Percentiles rank a stretch among this genome's conserved stretches.
These are phyloP conservation scores for Panellus pusillus DNA, from an alignment of 768 basidiomycete species.

Conservation along the genomic window DNA sequence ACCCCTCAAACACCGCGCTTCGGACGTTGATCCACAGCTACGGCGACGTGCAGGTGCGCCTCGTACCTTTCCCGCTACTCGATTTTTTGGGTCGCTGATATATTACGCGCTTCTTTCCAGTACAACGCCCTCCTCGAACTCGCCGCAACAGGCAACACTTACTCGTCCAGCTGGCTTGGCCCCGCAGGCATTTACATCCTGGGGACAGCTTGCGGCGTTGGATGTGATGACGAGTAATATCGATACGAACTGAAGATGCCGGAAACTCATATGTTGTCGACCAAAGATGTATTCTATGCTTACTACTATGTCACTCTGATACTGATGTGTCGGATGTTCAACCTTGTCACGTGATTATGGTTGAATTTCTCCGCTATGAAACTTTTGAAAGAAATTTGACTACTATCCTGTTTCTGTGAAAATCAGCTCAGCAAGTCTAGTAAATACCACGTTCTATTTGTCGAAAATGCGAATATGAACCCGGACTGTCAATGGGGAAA, in stretches of 20 bases:
- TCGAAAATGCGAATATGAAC: too few species aligned
- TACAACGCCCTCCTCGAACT: constrained; percentile 52
- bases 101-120: constrained; percentile 25
- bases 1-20: constrained; percentile 36
- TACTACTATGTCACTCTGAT: too few species aligned
- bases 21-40: constrained; percentile 47
- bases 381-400: too few species aligned
- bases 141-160: constrained; percentile 42
- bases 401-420: too few species aligned
- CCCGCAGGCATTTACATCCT: constrained; percentile 43
- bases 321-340: too few species aligned
- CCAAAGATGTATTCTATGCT: too few species aligned
- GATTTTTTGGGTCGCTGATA: background rate
- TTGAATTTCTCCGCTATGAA: too few species aligned
- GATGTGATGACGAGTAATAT: constrained; percentile 44
- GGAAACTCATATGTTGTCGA: too few species aligned
- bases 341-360: too few species aligned
- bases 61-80: background rate
- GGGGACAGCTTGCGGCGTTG: constrained; percentile 51
- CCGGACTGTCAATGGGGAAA: too few species aligned
- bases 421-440: too few species aligned
- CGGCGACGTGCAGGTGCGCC: constrained; percentile 48
- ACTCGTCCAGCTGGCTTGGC: constrained; percentile 51
- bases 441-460: too few species aligned
- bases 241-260: constrained; percentile 29